Percentiles rank a stretch among this genome's conserved stretches.
These are phyloP conservation scores for Pichia kudriavzevii DNA, from an alignment of 1,139 yeast genomes.

Conservation along the genomic window DNA sequence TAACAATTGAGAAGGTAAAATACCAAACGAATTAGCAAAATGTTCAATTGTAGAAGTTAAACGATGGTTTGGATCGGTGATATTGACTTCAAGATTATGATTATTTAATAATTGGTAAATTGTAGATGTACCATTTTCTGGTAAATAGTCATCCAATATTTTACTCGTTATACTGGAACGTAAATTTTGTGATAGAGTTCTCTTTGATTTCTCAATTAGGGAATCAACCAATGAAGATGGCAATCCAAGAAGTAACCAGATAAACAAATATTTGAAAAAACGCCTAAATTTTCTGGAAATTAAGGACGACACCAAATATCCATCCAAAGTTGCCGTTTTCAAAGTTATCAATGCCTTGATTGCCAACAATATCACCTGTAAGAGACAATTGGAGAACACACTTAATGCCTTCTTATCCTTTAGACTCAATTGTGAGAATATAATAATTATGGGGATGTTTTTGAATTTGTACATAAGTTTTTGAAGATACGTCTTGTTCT, in stretches of 20 bases:
- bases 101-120: slow-evolving; percentile 27
- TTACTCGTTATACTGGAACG: slow-evolving; percentile 59
- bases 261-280: slow-evolving; percentile 55
- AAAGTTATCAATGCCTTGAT: slow-evolving; percentile 69
- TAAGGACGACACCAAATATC: slow-evolving; percentile 74
- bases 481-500: background rate
- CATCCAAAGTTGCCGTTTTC: slow-evolving; percentile 82
- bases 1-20: slow-evolving; percentile 77
- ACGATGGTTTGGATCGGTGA: slow-evolving; percentile 76
- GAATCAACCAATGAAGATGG: slow-evolving; percentile 85
- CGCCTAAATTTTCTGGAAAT: slow-evolving; percentile 62
- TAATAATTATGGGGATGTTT: slow-evolving; percentile 16
- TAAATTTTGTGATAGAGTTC: slow-evolving; percentile 56
- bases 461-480: slow-evolving; percentile 5
- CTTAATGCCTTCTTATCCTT: slow-evolving; percentile 13
- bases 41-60: slow-evolving; percentile 74
- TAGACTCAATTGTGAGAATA: slow-evolving; percentile 17
- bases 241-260: slow-evolving; percentile 81
- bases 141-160: slow-evolving; percentile 61
- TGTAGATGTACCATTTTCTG: slow-evolving; percentile 40
- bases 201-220: slow-evolving; percentile 62
- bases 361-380: slow-evolving; percentile 40
- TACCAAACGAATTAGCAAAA: slow-evolving; percentile 63
- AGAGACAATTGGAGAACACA: slow-evolving; percentile 40
- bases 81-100: slow-evolving; percentile 13